Conservation (phyloP, 345 rosid genomes). For the Orychophragmus violaceus region DNA sequence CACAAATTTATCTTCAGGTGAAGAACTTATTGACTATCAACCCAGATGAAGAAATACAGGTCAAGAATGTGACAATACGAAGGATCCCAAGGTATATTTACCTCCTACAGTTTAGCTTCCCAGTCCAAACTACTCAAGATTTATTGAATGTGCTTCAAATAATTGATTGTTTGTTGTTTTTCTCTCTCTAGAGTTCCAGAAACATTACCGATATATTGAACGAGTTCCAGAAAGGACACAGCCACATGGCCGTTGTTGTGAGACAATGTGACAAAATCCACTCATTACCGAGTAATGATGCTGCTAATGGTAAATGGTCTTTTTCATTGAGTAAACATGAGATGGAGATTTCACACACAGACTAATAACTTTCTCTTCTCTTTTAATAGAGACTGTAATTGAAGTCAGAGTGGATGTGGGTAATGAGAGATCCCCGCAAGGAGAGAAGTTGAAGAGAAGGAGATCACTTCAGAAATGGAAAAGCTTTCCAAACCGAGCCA, state of each 20-base stretch:
- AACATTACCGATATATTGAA: conserved; percentile 78
- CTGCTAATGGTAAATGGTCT: background rate
- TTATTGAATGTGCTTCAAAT: background rate
- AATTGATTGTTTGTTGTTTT: background rate
- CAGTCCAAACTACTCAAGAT: background rate
- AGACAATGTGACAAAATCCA: conserved; percentile 34
- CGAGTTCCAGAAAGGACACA: conserved; percentile 95
- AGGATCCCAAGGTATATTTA: conserved; percentile 68
- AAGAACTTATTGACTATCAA: conserved; percentile 74
- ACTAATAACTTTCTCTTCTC: background rate
- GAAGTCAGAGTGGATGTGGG: conserved; percentile 58
- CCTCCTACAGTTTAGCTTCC: background rate
- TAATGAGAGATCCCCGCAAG: conserved; percentile 35
- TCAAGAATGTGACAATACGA: conserved; percentile 69
- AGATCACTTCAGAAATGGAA: conserved; percentile 65
- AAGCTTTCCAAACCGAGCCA: conserved; percentile 50
- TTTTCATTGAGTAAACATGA: background rate
- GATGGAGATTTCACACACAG: background rate
- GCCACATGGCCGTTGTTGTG: conserved; percentile 90
- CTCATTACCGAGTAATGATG: background rate
- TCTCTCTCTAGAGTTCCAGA: conserved; percentile 51
- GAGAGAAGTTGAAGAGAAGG: conserved; percentile 40
- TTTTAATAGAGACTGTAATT: conserved; percentile 30
- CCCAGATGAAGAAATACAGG: conserved; percentile 64
- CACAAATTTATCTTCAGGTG: conserved; percentile 34